Conservation (phyloP, 164 flowering plant genomes). For the Aristolochia fimbriata region DNA sequence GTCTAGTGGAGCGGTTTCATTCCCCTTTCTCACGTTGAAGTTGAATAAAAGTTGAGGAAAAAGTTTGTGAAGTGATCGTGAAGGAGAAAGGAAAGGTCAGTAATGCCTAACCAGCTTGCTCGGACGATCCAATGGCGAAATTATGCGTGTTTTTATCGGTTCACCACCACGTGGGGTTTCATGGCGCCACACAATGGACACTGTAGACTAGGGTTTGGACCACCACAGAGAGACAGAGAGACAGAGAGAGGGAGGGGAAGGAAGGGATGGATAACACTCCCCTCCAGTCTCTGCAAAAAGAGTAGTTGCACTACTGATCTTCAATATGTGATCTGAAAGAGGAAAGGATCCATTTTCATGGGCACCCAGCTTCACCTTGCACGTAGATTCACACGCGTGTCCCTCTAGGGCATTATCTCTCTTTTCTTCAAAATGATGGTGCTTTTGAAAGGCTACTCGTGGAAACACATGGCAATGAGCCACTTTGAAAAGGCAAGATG, state of each 20-base stretch:
- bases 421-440: neutral
- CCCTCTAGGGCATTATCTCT: neutral
- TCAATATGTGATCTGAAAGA: neutral
- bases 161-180: neutral
- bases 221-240: neutral
- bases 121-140: neutral
- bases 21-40: neutral
- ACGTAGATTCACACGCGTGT: slow-evolving; percentile 2
- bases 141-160: neutral
- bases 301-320: neutral
- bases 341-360: neutral
- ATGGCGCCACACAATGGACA: neutral
- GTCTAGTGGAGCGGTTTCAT: neutral
- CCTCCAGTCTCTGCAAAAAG: neutral
- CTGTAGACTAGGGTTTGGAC: neutral
- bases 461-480: neutral
- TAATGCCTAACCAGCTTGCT: neutral
- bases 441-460: neutral
- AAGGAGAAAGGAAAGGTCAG: neutral
- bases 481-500: neutral
- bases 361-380: neutral
- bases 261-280: neutral
- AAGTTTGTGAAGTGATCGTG: neutral
- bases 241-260: neutral
- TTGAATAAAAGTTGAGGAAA: neutral